A percentile compares a stretch with the other conserved stretches of the same genome.
phyloP scores from a whole-genome alignment of 31 red algal species.

The Odonthalia washingtoniensis region DNA sequence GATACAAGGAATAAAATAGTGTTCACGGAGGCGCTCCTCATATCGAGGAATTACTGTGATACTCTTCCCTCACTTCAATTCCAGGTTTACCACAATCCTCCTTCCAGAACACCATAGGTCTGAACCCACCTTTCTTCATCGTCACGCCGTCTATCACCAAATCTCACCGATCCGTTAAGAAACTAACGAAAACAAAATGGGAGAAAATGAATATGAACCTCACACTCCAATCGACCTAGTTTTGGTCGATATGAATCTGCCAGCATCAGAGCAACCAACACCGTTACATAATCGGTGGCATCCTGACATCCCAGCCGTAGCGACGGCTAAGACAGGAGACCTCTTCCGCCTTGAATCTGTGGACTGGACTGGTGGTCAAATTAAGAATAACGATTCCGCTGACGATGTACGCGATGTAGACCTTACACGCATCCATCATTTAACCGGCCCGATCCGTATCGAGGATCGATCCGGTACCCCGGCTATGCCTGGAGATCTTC shows the following conservation, averaged over 20 bases:
- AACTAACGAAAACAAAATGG: background rate
- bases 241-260: conserved; percentile 10
- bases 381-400: conserved; percentile 40
- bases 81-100: no score
- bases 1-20: no score
- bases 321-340: conserved; percentile 12
- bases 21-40: no score
- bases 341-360: conserved; percentile 45
- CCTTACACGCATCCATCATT: conserved; percentile 14
- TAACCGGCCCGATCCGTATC: conserved; percentile 36
- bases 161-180: no score
- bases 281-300: conserved; percentile 60
- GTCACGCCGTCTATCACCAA: no score
- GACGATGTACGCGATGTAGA: conserved; percentile 28
- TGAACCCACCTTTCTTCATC: no score
- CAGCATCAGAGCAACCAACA: conserved; percentile 17
- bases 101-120: no score
- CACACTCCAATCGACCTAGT: conserved; percentile 35
- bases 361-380: conserved; percentile 58
- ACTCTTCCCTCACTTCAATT: no score
- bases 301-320: conserved; percentile 46
- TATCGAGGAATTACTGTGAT: no score
- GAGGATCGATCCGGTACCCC: conserved; percentile 29
- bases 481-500: conserved; percentile 45
- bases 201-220: background rate